Evolutionary conservation across 805 yeast genomes (phyloP).

Genomic region (Myxozyma neotropica): DNA sequence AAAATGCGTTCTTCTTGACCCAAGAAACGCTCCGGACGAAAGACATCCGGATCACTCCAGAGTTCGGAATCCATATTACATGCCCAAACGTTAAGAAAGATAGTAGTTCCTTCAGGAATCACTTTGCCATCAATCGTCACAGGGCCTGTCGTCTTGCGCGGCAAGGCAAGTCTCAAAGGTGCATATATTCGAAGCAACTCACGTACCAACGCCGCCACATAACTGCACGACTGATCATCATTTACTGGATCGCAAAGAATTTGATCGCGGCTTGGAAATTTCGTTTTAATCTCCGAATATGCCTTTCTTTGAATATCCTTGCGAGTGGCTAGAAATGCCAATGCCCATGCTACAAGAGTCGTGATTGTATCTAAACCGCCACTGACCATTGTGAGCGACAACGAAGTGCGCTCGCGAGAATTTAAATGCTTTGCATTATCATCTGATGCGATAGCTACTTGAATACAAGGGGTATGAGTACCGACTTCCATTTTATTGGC

Average conservation of each 20-base stretch:
- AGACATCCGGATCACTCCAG: constrained; percentile 37
- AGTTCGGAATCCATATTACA: constrained; percentile 61
- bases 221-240: constrained; percentile 46
- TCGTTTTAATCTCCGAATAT: constrained; percentile 44
- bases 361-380: constrained; percentile 77
- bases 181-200: constrained; percentile 64
- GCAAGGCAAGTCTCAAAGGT: constrained; percentile 66
- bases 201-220: constrained; percentile 57
- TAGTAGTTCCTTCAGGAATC: constrained; percentile 58
- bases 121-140: constrained; percentile 45
- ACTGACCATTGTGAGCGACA: constrained; percentile 71
- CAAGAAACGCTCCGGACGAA: constrained; percentile 41
- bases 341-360: constrained; percentile 58
- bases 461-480: constrained; percentile 35
- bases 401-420: constrained; percentile 52
- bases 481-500: constrained; percentile 23
- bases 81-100: constrained; percentile 68
- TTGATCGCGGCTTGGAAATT: constrained; percentile 40
- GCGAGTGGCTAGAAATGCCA: constrained; percentile 57
- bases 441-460: constrained; percentile 35
- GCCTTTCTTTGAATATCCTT: constrained; percentile 53
- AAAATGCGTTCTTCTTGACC: constrained; percentile 31
- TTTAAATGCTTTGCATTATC: constrained; percentile 32
- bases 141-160: constrained; percentile 57
- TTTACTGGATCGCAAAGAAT: constrained; percentile 31